Base-by-base conservation (phyloP, 352 stramenopile genomes). In the Phytophthora melonis region DNA sequence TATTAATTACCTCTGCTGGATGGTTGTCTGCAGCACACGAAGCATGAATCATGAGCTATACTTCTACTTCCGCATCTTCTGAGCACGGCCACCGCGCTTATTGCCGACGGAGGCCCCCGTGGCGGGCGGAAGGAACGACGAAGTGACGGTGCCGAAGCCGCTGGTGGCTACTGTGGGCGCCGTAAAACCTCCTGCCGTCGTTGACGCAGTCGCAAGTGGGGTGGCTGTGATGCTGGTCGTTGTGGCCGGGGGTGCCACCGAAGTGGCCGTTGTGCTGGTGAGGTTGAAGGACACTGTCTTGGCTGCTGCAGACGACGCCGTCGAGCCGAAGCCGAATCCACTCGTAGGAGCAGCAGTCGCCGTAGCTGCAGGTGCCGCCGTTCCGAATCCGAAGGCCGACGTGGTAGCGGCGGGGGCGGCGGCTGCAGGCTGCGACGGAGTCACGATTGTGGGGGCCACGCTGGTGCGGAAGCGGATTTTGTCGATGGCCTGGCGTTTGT, bases 391-490 rank as follows among this genome's bases (percentile, higher is more conserved):
- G 66, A 89, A 91, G 3, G 63, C 79, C 36, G 72, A 75, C 1
- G 75, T 27, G 9, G 67, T 32, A 16, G 74, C 45, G 32, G 77
- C 47, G 68, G 75, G 54, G 41, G 77, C 55, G 55, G 60, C 54
- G 11, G 66, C 53, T 14, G 58, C 61, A 0, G 58, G 58, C 52
- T 75, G 55, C 10, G 68, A 58, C 14, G 79, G 50, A 11, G 78
- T 65, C 6, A 93, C 82, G 66, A 94, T 93, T 18, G 84, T 91
- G 18, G 87, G 87, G 7, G 86, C 78, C 5, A 94, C 87, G 49
- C 67, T 94, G 3, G 87, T 94, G 30, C 86, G 84, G 74, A 94
- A 94, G 14, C 87, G 87, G 66, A 94, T 90, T 61, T 86, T 91
- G 74, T 94, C 87, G 63, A 94, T 93, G 25, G 72, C 77, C 47